These are phyloP conservation scores for Blepharisma undulans DNA, from an alignment of 169 alveolate genomes.

Conservation along the genomic window DNA sequence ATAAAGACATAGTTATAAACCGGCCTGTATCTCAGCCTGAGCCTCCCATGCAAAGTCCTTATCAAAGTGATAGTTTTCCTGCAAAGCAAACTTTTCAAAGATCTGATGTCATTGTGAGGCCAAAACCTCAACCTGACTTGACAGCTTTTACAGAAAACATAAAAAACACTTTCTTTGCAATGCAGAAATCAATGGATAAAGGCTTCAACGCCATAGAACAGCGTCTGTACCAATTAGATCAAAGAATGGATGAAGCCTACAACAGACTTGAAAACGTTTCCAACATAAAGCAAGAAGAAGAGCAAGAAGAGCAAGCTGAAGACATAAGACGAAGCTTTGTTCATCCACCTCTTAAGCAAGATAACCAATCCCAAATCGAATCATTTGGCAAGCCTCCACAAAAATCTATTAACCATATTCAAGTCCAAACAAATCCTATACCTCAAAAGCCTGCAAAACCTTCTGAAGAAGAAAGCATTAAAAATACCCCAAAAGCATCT, in stretches of 20 bases:
- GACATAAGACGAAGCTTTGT: slow-evolving; percentile 5
- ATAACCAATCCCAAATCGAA: neutral
- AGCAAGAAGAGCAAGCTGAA: neutral
- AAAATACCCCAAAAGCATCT: neutral
- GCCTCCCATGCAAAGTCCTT: neutral
- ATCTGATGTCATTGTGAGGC: neutral
- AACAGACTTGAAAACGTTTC: neutral
- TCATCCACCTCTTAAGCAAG: slow-evolving; percentile 12
- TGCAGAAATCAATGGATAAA: slow-evolving; percentile 23
- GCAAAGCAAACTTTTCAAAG: neutral
- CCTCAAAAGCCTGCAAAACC: neutral
- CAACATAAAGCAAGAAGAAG: neutral
- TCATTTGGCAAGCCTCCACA: neutral
- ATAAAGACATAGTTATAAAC: neutral
- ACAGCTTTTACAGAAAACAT: neutral
- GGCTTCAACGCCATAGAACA: slow-evolving; percentile 13
- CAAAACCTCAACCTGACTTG: neutral
- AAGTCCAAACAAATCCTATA: neutral
- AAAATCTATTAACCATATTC: neutral
- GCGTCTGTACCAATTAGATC: neutral
- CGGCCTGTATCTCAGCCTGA: neutral
- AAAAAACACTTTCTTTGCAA: neutral
- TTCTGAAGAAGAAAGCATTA: neutral
- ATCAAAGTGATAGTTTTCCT: neutral
- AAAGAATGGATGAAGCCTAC: slow-evolving; percentile 26